Evolutionary conservation across 805 yeast species (phyloP), one percentile per base, ranked within the genome.

Genomic region (Wickerhamomyces canadensis): DNA sequence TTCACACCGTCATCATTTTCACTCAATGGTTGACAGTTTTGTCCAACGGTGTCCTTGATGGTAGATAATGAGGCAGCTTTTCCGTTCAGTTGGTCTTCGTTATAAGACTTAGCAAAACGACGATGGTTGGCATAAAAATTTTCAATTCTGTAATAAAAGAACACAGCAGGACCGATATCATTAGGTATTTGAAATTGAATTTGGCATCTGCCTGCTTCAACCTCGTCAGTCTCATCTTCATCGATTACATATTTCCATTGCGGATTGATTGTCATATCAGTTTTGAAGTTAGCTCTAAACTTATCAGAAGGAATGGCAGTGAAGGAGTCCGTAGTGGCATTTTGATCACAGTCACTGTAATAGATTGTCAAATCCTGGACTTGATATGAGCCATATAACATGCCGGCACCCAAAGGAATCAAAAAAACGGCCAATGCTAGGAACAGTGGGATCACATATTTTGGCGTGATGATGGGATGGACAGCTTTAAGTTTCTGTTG

Each of bases 51-150:
- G 38, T 67, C 63, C 45, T 71, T 74, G 18, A 91, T 65, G 27
- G 62, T 69, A 24, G 58, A 61, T 17, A 70, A 64, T 0, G 79
- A 48, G 8, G 86, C 83, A 5, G 83, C 81, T 22, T 75, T 57
- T 10, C 98, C 98, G 37, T 77, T 75, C 31, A 91, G 61, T 65
- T 91, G 98, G 40, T 75, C 76, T 64, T 87, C 85, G 61, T 88
- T 89, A 59, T 78, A 87, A 18, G 95, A 83, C 47, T 79, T 77
- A 27, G 91, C 98, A 58, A 84, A 93, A 52, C 95, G 85, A 52
- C 98, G 78, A 63, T 91, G 98, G 60, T 91, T 91, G 51, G 94
- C 96, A 60, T 76, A 84, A 60, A 91, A 93, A 55, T 87, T 87
- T 37, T 96, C 88, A 50, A 91, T 64, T 51, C 80, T 75, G 66